phyloP scores from a whole-genome alignment of 805 yeast species.

The Kregervanrija delftensis region DNA sequence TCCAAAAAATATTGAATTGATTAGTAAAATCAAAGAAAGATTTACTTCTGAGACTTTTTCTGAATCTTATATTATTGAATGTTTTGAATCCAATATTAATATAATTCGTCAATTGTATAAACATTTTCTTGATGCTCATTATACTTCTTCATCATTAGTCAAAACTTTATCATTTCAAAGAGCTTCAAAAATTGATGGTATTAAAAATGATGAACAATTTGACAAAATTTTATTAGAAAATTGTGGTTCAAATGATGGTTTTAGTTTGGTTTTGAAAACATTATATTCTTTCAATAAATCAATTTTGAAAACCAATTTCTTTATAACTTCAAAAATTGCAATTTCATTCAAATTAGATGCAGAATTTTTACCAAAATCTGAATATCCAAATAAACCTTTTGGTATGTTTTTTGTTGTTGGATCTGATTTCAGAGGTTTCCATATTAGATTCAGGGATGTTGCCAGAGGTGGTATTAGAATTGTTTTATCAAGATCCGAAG shows the following conservation, averaged over 20 bases:
- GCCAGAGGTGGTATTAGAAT: conserved; percentile 98
- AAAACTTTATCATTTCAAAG: conserved; percentile 85
- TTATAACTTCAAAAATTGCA: conserved; percentile 90
- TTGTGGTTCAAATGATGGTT: conserved; percentile 76
- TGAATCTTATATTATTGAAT: conserved; percentile 71
- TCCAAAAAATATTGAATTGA: conserved; percentile 65
- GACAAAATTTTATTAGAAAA: conserved; percentile 56
- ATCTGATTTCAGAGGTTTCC: conserved; percentile 95
- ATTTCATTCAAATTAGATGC: conserved; percentile 89
- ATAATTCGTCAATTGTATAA: conserved; percentile 80
- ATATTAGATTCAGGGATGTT: conserved; percentile 91
- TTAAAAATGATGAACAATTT: conserved; percentile 69
- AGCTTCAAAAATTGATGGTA: conserved; percentile 68
- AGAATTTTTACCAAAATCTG: conserved; percentile 70
- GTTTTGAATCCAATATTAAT: conserved; percentile 61
- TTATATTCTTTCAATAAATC: conserved; percentile 72
- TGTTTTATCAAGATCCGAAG: conserved; percentile 78
- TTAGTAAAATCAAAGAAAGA: conserved; percentile 77
- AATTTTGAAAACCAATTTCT: conserved; percentile 88
- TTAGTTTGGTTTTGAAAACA: conserved; percentile 72
- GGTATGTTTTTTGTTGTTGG: conserved; percentile 97
- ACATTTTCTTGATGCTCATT: conserved; percentile 87
- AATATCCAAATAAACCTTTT: conserved; percentile 87
- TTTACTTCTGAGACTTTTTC: conserved; percentile 91
- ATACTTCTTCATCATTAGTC: conserved; percentile 62